phyloP scores from a whole-genome alignment of 2,329 filamentous ascomycete species.

The Diaporthe velutina region DNA sequence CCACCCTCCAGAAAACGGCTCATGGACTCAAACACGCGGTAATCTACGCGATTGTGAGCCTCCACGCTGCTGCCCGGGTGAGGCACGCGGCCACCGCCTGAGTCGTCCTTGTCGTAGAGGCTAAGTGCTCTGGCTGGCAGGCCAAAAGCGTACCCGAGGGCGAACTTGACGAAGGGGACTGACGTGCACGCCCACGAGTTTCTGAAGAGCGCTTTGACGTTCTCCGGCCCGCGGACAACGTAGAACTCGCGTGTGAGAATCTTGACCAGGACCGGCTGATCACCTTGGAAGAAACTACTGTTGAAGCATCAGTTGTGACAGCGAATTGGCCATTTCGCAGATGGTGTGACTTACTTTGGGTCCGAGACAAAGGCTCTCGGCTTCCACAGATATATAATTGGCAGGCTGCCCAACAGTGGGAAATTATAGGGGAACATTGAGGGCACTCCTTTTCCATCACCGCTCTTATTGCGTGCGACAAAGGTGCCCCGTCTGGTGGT shows the following conservation, averaged over 20 bases:
- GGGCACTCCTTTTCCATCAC: not conserved
- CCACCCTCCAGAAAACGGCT: not conserved
- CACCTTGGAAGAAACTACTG: not conserved
- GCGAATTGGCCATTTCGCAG: not conserved
- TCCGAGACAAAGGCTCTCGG: not conserved
- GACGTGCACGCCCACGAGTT: not conserved
- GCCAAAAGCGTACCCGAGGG: not conserved
- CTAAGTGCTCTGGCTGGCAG: not conserved
- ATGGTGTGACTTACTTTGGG: not conserved
- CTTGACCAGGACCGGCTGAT: not conserved
- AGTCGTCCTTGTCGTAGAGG: not conserved
- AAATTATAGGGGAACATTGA: not conserved
- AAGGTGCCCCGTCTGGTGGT: not conserved
- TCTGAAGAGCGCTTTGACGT: not conserved
- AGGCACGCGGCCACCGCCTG: not conserved
- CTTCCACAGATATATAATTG: not conserved
- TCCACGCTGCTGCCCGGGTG: not conserved
- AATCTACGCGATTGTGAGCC: not conserved
- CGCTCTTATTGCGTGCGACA: not conserved
- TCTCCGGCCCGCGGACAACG: not conserved
- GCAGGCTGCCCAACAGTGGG: not conserved
- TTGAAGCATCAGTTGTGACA: not conserved
- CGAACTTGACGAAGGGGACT: conserved; percentile 17
- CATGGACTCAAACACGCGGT: not conserved
- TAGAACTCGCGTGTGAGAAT: not conserved